Evolutionary conservation across 768 basidiomycete species (phyloP).

Genomic region (Omphalotus guepiniiformis): DNA sequence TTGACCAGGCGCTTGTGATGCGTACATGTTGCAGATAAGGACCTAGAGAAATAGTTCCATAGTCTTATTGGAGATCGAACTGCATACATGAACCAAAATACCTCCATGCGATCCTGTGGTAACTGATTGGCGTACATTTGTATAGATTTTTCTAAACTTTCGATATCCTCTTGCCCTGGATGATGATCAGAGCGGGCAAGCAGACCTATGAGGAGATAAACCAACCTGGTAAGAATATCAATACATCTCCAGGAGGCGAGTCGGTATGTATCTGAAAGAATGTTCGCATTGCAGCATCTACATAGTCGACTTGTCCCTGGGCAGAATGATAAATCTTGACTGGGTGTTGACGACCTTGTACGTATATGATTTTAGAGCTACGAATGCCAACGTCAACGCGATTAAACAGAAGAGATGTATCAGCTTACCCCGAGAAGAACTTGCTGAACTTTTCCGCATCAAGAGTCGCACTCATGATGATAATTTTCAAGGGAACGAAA

Average conservation of each 20-base stretch:
- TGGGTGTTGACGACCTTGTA: slow-evolving; percentile 90
- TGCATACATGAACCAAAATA: slow-evolving; percentile 22
- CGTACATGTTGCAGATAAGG: slow-evolving; percentile 76
- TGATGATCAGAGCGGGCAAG: background rate
- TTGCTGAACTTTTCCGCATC: slow-evolving; percentile 92
- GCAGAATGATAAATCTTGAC: slow-evolving; percentile 82
- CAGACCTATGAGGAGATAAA: too few relatives aligned
- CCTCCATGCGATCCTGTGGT: slow-evolving; percentile 51
- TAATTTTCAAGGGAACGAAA: slow-evolving; percentile 75
- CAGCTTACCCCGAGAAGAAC: slow-evolving; percentile 77
- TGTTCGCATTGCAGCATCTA: slow-evolving; percentile 85
- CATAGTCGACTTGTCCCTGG: slow-evolving; percentile 73
- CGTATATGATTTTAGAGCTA: slow-evolving; percentile 85
- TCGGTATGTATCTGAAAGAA: slow-evolving; percentile 92
- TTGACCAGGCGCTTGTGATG: slow-evolving; percentile 72
- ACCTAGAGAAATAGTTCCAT: slow-evolving; percentile 43
- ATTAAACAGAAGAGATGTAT: background rate
- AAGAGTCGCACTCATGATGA: slow-evolving; percentile 97
- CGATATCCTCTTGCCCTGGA: slow-evolving; percentile 93
- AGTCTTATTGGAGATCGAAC: background rate
- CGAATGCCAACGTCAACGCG: slow-evolving; percentile 6
- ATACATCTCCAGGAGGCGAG: slow-evolving; percentile 78
- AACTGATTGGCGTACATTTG: slow-evolving; percentile 63
- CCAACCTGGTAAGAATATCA: slow-evolving; percentile 88
- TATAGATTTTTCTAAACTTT: slow-evolving; percentile 76